A percentile compares a stretch with the other conserved stretches of the same genome.
phyloP scores from a whole-genome alignment of 768 basidiomycete genomes.

The Dictyophora rubrovolvata region DNA sequence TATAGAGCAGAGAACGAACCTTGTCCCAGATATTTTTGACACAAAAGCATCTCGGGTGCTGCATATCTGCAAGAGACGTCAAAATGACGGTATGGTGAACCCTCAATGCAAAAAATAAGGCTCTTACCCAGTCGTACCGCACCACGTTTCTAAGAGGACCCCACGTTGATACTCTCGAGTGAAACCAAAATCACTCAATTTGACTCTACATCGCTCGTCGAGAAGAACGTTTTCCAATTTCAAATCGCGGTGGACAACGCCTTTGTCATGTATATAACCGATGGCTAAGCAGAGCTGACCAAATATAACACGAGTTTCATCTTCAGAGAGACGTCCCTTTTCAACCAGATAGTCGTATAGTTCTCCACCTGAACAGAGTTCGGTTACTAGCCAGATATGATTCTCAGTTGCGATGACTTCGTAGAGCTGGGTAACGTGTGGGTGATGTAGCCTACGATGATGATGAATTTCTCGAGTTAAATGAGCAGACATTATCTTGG shows the following conservation, averaged over 20 bases:
- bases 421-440: constrained; percentile 90
- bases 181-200: constrained; percentile 92
- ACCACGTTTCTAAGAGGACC: constrained; percentile 80
- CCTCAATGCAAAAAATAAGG: background rate
- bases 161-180: constrained; percentile 83
- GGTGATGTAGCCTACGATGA: constrained; percentile 93
- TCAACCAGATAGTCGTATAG: constrained; percentile 97
- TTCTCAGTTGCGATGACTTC: constrained; percentile 97
- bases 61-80: constrained; percentile 39
- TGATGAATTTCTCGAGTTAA: constrained; percentile 98
- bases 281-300: constrained; percentile 94
- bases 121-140: constrained; percentile 78
- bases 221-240: constrained; percentile 93
- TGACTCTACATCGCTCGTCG: constrained; percentile 84
- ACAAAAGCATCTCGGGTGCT: constrained; percentile 84
- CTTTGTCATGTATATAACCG: constrained; percentile 83
- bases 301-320: constrained; percentile 80
- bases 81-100: background rate
- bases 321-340: constrained; percentile 77
- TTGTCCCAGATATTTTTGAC: constrained; percentile 82
- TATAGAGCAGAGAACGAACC: constrained; percentile 36
- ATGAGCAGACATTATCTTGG: constrained; percentile 82
- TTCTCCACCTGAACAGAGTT: constrained; percentile 94
- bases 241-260: constrained; percentile 92
- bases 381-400: constrained; percentile 94